Base-by-base conservation (phyloP, 2,329 filamentous ascomycete genomes). In the Lachnellula hyalina region DNA sequence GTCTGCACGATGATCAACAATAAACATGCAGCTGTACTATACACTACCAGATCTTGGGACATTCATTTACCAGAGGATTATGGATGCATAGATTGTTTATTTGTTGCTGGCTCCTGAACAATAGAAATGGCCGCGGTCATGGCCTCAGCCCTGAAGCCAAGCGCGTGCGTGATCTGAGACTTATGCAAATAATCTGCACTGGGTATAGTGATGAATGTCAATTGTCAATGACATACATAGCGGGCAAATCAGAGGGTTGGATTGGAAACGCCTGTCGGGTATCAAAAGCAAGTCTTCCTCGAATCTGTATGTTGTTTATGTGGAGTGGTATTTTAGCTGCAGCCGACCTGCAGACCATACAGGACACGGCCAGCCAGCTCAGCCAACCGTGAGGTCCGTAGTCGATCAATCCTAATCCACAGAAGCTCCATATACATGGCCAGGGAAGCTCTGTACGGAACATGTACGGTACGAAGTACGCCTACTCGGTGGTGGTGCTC, bases 11-110 rank as follows among this genome's bases (percentile, higher is more conserved):
- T 9, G 40, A 42, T n/a, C 40, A 53, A 53, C 34, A 47, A 36
- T 52, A 34, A 52, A 52, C 40, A 52, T 38, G 38, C 34, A 38
- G 6, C 23, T 25, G 6, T 25, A 54, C 38, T 40, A 21, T 8
- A 54, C 38, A 25, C 25, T 41, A 21, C 52, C 15, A 54, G 52
- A 54, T 54, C 52, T 54, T 47, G 45, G 44, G 47, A 46, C 50
- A 38, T 35, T 54, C 28, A 19, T n/a, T 14, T 32, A 38, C 36
- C 23, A 25, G 23, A 25, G 49, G 23, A 36, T 52, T 25, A 42
- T 21, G 15, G 15, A 12, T 23, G 40, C 9, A 17, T 35, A 46
- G 40, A 50, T 50, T 50, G 52, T 50, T 50, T 54, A 50, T 54
- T 53, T 49, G 52, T 34, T 17, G 40, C 14, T 42, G 5, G 3